Evolutionary conservation across 2,329 filamentous ascomycete species (phyloP), one percentile per base, ranked within the genome.

Genomic region (Penicillium sp.): DNA sequence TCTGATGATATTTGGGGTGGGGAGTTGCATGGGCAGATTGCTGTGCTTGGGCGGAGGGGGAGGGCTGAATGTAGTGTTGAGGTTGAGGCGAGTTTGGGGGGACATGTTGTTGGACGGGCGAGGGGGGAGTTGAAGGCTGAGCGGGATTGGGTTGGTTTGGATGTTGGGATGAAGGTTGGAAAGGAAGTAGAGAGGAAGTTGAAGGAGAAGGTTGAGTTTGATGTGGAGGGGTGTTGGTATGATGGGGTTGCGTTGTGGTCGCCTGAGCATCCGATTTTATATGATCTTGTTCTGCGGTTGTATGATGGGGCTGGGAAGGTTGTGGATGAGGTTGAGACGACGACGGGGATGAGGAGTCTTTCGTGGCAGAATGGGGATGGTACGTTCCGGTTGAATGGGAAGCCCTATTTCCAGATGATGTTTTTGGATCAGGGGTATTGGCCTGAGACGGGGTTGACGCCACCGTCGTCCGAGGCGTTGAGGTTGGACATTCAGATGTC

Each of bases 391-490:
- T 72, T 90, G 19, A 91, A 90, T 55, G 86, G 85, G 16, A 79
- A 87, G 51, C 87, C 88, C 24, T 74, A 84, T 31, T 90, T 90
- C 68, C 79, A 83, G 31, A 86, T 88, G 44, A 84, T 87, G 3
- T 86, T 87, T 0, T 76, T 90, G 0, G 88, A 91, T 54, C 87
- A 90, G 62, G 87, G 87, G 0, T 89, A 80, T 66, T 90, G 87
- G 87, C 87, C 86, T 0, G 85, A 89, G 60, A 87, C 87, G 0
- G 77, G 89, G 1, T 80, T 90, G 62, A 82, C 82, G 0, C 83
- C 88, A 0, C 88, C 88, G 0, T 89, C 80, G 2, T 74, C 79
- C 1, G 86, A 90, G 54, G 87, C 87, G 0, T 83, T 90, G 81
- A 76, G 82, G 0, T 86, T 77, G 26, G 88, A 91, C 56, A 71